Conservation (phyloP, 345 rosid species). For the Arabidopsis thaliana region DNA sequence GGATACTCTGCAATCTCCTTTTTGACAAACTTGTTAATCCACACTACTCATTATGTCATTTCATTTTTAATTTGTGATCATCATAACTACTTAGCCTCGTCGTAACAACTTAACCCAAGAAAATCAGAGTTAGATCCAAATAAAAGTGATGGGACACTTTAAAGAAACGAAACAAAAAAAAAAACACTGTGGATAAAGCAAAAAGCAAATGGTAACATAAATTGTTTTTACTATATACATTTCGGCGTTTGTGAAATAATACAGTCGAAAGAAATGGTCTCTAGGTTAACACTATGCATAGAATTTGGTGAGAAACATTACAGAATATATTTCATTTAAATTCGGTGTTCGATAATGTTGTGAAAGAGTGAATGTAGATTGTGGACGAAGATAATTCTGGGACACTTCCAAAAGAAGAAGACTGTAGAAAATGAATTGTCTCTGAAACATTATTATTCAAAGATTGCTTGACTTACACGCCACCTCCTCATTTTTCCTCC, state of each 20-base stretch:
- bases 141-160: not conserved
- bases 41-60: constrained; percentile 34
- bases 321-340: not conserved
- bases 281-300: constrained; percentile 9
- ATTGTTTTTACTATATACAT: not conserved
- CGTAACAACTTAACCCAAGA: no score
- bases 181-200: not conserved
- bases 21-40: constrained; percentile 39
- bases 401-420: constrained; percentile 43
- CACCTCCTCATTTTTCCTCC: constrained; percentile 33
- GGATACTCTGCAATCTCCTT: constrained; percentile 43
- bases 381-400: constrained; percentile 42
- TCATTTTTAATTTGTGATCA: constrained; percentile 1
- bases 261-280: constrained; percentile 12
- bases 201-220: constrained; percentile 4
- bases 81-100: not conserved
- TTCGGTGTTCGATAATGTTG: not conserved
- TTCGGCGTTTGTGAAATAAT: constrained; percentile 6
- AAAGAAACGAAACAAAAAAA: not conserved
- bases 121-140: not conserved
- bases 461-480: constrained; percentile 47
- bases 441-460: constrained; percentile 36
- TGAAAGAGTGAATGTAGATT: constrained; percentile 29
- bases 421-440: constrained; percentile 42
- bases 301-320: constrained; percentile 6